Percentiles rank a stretch among this genome's conserved stretches.
phyloP scores from a whole-genome alignment of 495 filamentous ascomycete genomes.

The Pseudevernia furfuracea region DNA sequence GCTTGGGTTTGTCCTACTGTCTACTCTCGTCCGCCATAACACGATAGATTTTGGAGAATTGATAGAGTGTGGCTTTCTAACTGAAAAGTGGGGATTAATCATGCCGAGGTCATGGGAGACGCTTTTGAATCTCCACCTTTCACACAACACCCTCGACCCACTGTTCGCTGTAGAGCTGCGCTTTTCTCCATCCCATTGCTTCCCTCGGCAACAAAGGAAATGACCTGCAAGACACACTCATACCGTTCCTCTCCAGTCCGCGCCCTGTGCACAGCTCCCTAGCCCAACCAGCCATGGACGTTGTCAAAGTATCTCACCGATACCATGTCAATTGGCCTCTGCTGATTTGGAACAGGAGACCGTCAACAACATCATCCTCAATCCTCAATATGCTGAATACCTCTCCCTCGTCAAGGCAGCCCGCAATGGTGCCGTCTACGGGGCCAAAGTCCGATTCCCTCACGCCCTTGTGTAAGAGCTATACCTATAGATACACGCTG shows the following conservation, averaged over 20 bases:
- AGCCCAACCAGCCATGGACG: constrained; percentile 15
- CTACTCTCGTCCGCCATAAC: no score
- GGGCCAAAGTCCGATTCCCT: constrained; percentile 95
- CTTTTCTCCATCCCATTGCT: not conserved
- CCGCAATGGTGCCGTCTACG: constrained; percentile 95
- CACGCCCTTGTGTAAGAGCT: constrained; percentile 79
- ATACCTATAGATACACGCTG: not conserved
- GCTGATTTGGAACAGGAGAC: constrained; percentile 13
- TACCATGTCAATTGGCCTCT: not conserved
- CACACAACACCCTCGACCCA: not conserved
- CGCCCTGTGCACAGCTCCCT: constrained; percentile 11
- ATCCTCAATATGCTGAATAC: constrained; percentile 74
- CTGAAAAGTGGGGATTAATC: not conserved
- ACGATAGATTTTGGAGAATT: no score
- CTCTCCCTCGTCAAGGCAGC: constrained; percentile 80
- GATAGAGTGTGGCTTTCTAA: no score
- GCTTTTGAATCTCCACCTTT: not conserved
- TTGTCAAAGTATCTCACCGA: constrained; percentile 14
- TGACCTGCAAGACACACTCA: constrained; percentile 1
- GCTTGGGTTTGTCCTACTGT: no score
- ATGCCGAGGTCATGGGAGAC: not conserved
- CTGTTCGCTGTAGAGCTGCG: not conserved
- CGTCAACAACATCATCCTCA: constrained; percentile 57
- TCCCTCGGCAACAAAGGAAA: not conserved
- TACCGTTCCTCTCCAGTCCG: not conserved